Evolutionary conservation across 176 grass and related monocot genomes (phyloP), one percentile per base, ranked within the genome.

Genomic region (Rhipidocladum racemiflorum): DNA sequence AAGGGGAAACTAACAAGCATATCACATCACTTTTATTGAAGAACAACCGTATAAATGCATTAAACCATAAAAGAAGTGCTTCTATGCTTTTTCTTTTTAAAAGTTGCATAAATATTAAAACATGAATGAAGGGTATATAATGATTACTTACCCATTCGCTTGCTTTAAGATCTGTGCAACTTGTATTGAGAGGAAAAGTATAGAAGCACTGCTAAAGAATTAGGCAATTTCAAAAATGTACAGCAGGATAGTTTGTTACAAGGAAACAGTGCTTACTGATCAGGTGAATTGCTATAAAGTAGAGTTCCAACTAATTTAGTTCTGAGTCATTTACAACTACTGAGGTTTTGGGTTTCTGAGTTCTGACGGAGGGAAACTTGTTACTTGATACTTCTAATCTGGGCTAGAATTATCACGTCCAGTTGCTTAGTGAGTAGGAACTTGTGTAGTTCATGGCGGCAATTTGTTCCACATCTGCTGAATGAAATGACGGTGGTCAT

Each of bases 1-100:
- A 77, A 55, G 20, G 42, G 67, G 46, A 64, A 74, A 63, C 61
- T n/a, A 46, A 15, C 79, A 57, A 85, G 21, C 14, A 59, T 34
- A 61, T 68, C 18, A 55, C 61, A 39, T 70, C 14, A 72, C 4
- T 75, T 70, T 10, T 54, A 2, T 3, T 62, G 25, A 12, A 32
- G 6, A 63, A 15, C 9, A 61, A 35, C 1, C 65, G 30, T 25
- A 78, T n/a, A 70, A 39, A 61, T 35, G 12, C 18, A 65, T 35
- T n/a, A n/a, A n/a, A n/a, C n/a, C n/a, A n/a, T n/a, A n/a, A n/a
- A n/a, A n/a, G n/a, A n/a, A n/a, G n/a, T n/a, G n/a, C n/a, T n/a
- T n/a, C n/a, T n/a, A n/a, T n/a, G n/a, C n/a, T n/a, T n/a, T n/a
- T n/a, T n/a, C n/a, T n/a, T n/a, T n/a, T n/a, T n/a, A n/a, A n/a